Evolutionary conservation across 257 asterid species (phyloP), one percentile per base, ranked within the genome.

Genomic region (Solanum chaucha): DNA sequence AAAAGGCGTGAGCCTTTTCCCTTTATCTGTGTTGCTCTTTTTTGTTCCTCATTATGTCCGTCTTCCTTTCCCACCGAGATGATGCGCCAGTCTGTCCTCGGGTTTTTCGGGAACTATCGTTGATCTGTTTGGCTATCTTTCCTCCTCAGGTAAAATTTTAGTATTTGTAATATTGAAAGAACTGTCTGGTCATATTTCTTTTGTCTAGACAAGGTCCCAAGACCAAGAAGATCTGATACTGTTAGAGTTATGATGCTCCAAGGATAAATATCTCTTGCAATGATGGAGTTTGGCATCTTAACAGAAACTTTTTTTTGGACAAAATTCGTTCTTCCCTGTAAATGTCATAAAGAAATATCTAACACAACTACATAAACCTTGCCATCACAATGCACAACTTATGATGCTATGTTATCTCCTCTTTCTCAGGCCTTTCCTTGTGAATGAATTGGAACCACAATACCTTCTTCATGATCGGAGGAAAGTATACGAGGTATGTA

Each of bases 381-480:
- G 28, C 17, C 68, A 48, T 80, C 68, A 48, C 44, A 4, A 8
- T 80, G 41, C 19, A 80, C 28, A 46, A 26, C 89, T 89, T 48
- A 75, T 84, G 87, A 78, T 80, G 64, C 88, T 72, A 24, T 51
- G 44, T 82, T 61, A 38, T 88, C 89, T 34, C 44, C 71, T 68
- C 85, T 35, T 86, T 92, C 28, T 87, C 87, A 97, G 98, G 98
- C 98, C 98, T 68, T 93, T 92, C 90, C 98, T 95, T 84, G 97
- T 95, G 22, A 95, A 95, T 90, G 98, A 95, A 88, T 87, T 97
- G 97, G 97, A 93, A 82, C 93, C 93, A n/a, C 99, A 95, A 35
- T 96, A 95, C 90, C 96, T 95, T 92, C 98, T 95, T 89, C 98
- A 95, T 74, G 98, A 95, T 92, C 91, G 99, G 88, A 95, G 98